Evolutionary conservation across 306 rosid genomes (phyloP), one percentile per base, ranked within the genome.

Genomic region (Acacia melanoxylon): DNA sequence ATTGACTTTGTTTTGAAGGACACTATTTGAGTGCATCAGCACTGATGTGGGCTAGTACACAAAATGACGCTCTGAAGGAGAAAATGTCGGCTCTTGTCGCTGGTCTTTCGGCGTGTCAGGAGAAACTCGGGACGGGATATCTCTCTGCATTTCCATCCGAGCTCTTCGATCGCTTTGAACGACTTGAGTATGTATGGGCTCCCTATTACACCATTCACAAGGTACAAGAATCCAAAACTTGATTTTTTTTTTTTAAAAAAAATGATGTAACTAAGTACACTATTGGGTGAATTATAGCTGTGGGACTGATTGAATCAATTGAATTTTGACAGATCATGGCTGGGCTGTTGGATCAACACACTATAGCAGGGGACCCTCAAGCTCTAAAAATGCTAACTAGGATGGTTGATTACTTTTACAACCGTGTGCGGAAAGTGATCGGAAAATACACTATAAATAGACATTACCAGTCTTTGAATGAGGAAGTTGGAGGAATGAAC

Each of bases 161-260:
- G 65, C 27, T 24, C 10, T 91, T 91, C 49, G 92, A 91, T 79
- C 88, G 86, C 17, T 87, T 86, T 74, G 94, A 91, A 83, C 82
- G 84, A 51, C 29, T 80, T 67, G 33, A 73, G 27, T 82, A 80
- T 17, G 89, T 87, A 19, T 91, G 94, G 92, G 92, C 91, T 78
- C 94, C 94, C 61, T 91, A 91, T 76, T 91, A 89, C 87, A 91
- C 94, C 82, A 91, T 91, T 72, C 92, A 91, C 92, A 91, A 91
- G 92, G 92, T 91, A 79, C 33, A 16, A n/a, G 5, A 11, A 35
- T 10, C 0, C 1, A 1, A 2, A 7, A 4, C 44, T 40, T 72
- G 16, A 46, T 13, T 46, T 46, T 14, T 45, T 45, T 42, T 27
- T 22, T 51, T n/a, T n/a, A n/a, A n/a, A n/a, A n/a, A n/a, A 9